These are phyloP conservation scores for Nitzschia sp. DNA, from an alignment of 108 stramenopile genomes.

Conservation along the genomic window DNA sequence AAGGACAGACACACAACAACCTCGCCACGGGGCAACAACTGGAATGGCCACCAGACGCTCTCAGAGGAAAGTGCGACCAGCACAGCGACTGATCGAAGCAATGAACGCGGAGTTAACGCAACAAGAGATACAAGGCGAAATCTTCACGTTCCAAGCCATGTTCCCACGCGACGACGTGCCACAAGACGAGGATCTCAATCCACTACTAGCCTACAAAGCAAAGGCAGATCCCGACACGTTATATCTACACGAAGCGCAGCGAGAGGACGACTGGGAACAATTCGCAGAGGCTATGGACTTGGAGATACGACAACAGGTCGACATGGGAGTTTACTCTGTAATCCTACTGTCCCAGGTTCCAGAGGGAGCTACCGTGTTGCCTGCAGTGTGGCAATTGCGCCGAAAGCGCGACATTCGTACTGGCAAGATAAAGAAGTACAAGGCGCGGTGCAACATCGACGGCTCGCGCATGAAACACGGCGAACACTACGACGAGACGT, in stretches of 20 bases:
- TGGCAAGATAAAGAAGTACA: constrained; percentile 9
- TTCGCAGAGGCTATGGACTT: constrained; percentile 26
- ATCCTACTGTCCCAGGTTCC: constrained; percentile 28
- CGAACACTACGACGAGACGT: constrained; percentile 30
- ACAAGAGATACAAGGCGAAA: neutral
- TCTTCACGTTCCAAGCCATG: neutral
- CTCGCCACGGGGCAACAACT: neutral
- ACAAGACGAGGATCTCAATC: constrained; percentile 14
- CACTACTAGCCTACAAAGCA: neutral
- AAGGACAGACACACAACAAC: neutral
- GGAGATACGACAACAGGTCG: constrained; percentile 21
- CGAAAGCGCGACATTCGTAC: constrained; percentile 45
- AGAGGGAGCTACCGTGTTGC: constrained; percentile 33
- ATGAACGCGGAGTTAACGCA: neutral
- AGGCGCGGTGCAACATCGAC: neutral
- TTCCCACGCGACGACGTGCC: neutral
- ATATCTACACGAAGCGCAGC: constrained; percentile 40
- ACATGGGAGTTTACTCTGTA: constrained; percentile 16
- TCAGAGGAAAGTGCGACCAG: neutral
- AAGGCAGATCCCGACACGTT: constrained; percentile 38
- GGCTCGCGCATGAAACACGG: neutral
- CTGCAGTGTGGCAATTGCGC: constrained; percentile 53
- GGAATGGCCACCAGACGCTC: neutral
- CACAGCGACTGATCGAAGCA: neutral
- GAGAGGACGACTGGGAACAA: constrained; percentile 15